Evolutionary conservation across 345 rosid species (phyloP).

Genomic region (Linum trigynum): DNA sequence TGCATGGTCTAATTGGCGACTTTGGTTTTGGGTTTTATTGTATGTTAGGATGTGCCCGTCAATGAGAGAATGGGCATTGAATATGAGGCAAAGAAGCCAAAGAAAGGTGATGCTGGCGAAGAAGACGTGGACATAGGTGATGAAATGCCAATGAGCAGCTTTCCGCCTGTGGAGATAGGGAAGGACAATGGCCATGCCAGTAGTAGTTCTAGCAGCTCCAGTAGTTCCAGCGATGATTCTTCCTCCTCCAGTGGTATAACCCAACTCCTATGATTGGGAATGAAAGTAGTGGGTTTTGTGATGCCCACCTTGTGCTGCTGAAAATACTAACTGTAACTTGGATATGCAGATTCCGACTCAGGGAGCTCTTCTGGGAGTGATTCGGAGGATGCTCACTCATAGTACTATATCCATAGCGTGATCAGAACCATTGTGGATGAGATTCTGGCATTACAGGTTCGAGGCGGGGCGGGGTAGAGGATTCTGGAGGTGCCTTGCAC

Average conservation of each 20-base stretch:
- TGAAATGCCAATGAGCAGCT: conserved; percentile 27
- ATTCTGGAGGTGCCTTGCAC: background rate
- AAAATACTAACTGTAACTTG: background rate
- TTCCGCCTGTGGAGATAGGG: conserved; percentile 42
- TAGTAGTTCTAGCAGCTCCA: conserved; percentile 19
- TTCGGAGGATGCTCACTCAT: conserved; percentile 19
- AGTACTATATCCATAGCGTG: background rate
- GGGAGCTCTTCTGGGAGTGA: conserved; percentile 35
- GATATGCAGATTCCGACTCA: conserved; percentile 30
- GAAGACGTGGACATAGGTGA: conserved; percentile 53
- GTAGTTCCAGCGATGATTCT: conserved; percentile 25
- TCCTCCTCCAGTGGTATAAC: conserved; percentile 31
- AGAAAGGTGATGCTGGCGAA: conserved; percentile 20
- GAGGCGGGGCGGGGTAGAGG: background rate
- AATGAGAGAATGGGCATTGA: conserved; percentile 16
- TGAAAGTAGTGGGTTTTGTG: background rate
- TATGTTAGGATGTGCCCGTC: background rate
- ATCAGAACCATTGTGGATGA: background rate
- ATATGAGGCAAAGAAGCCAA: conserved; percentile 6
- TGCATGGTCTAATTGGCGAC: background rate
- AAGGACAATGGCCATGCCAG: conserved; percentile 14
- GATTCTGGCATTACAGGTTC: background rate
- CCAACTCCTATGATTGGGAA: background rate
- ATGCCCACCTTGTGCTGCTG: background rate
- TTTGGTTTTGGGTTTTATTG: background rate